Evolutionary conservation across 2,329 filamentous ascomycete genomes (phyloP), one percentile per base, ranked within the genome.

Genomic region (Calonectria honghensis): DNA sequence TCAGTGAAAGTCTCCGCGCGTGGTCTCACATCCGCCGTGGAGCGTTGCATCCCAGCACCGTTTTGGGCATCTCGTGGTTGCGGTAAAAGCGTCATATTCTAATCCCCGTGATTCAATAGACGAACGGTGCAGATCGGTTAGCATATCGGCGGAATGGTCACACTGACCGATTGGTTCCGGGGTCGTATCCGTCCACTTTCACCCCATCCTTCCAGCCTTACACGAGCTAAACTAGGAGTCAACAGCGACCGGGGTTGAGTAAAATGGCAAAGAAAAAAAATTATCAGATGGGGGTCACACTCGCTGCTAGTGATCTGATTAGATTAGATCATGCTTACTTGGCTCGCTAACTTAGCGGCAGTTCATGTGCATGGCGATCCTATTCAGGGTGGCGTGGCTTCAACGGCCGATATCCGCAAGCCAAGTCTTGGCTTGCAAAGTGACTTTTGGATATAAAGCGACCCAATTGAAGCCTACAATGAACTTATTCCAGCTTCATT

Each of bases 271-370:
- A 14, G n/a, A 50, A 63, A 63, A 54, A 54, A 61, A 68, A 31
- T 16, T 50, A 64, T 35, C 29, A 67, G 39, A 32, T 65, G 65
- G 65, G 65, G 65, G 54, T 27, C 18, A 41, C 27, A 7, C 45
- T 67, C 48, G 68, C 65, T 65, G 50, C 66, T 57, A 35, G 35
- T 64, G 66, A 73, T 73, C 70, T 73, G 74, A 73, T 76, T 73
- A 75, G 72, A 76, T 76, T 76, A 72, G 70, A 73, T 75, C 45
- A 63, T 63, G 31, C 64, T 51, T 67, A 35, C 66, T 63, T 66
- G 32, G 31, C 27, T 59, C 27, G 39, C 31, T 37, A 48, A 52
- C 57, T 16, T 31, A 10, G 50, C 13, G 29, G 16, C 27, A 7
- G 66, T 70, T 63, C 68, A 39, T 68, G 63, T 64, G 37, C 18